Evolutionary conservation across 1,284 basidiomycete species (phyloP), one percentile per base, ranked within the genome.

Genomic region (Neolentinus lepideus): DNA sequence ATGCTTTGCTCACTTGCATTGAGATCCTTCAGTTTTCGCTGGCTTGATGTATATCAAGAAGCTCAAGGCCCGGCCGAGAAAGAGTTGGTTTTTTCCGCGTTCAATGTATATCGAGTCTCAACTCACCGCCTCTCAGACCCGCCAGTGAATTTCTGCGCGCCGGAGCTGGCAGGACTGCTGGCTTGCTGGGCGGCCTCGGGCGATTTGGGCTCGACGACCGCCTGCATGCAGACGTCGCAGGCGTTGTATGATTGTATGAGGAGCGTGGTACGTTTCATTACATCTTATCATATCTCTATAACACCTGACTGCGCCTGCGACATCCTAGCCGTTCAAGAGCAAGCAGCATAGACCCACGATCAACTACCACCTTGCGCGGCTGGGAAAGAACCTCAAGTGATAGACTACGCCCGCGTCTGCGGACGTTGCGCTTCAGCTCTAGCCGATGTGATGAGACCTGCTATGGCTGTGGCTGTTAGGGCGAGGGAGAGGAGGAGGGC

Each of bases 111-210:
- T n/a, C n/a, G n/a, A n/a, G n/a, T n/a, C n/a, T n/a, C n/a, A n/a
- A n/a, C n/a, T n/a, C n/a, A n/a, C n/a, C n/a, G n/a, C n/a, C n/a
- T n/a, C 9, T 14, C 64, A 86, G 83, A 74, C 61, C 67, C 67
- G 22, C 71, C 77, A 50, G 73, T 77, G 47, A 81, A 80, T 51
- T 78, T 89, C 58, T 94, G 92, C 67, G 83, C 84, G 14, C 72
- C 82, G 25, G 88, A 94, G 69, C 79, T 97, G 57, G 78, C 86
- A 11, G 74, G 84, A 53, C 90, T 98, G 85, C 81, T 98, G 36
- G 84, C 86, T 50, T 98, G 94, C 72, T 96, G 92, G 91, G 92
- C 94, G n/a, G 85, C 88, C 16, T 80, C 83, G 2, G 75, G 77
- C 29, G 93, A 97, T 69, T 60, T 90, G 29, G 78, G 80, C 62